Base-by-base conservation (phyloP, 1,139 yeast species). In the Yamadazyma sp. region DNA sequence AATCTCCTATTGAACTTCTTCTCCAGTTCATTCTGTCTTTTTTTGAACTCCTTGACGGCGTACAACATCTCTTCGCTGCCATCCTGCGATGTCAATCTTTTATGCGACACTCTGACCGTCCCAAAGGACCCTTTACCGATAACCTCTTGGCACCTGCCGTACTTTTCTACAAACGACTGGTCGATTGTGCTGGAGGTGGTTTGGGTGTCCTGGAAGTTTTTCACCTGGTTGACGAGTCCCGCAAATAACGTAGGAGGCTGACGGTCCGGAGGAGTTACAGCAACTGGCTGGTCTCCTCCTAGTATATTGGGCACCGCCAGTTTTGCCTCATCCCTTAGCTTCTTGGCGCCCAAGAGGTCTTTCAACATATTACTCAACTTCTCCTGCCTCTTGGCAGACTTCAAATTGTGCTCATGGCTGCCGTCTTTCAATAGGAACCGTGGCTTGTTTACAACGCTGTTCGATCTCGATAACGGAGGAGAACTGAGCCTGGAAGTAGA, bases 341-440 rank as follows among this genome's bases (percentile, higher is more conserved):
- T 86, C 53, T 85, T 85, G 9, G 91, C 89, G 25, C 91, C 94
- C 44, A 91, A 64, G 48, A 88, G 72, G 55, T 87, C 96, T 51
- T 87, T 87, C 49, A 92, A 73, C 96, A 91, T 87, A 46, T 82
- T 81, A 15, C 88, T 77, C 36, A 91, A 69, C 58, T 88, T 89
- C 56, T 91, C 98, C 60, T 89, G 97, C 49, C 98, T 76, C 54
- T 83, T 81, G 9, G 91, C 83, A 33, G 84, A 79, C 45, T 81
- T 75, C 48, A 91, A 69, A 55, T 80, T 81, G 61, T 91, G 98
- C 52, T 81, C 87, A 60, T 91, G 98, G 2, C 94, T 91, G 47
- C 81, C 81, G 36, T 81, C 88, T 38, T 67, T 59, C 57, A 81
- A 64, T 29, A 62, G 53, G 53, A 82, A 81, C 32, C 88, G 54